Base-by-base conservation (phyloP, 2,329 filamentous ascomycete species). In the Cytospora piceae region DNA sequence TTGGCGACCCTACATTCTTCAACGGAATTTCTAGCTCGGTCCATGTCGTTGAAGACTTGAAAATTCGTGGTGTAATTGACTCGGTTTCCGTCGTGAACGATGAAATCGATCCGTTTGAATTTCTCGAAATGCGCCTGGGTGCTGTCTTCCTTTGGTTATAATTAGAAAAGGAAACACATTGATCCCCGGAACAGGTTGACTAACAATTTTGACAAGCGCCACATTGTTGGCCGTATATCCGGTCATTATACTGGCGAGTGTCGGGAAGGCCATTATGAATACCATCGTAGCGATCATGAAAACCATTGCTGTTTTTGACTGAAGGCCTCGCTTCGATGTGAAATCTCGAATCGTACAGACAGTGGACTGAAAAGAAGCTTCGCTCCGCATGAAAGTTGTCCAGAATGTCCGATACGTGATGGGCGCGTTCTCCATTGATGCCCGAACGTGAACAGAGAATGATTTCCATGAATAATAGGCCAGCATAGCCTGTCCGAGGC, bases 351-450 rank as follows among this genome's bases (percentile, higher is more conserved):
- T 6, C 4, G 73, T 31, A 22, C 64, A 63, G 9, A 62, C 67
- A 1, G 63, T 69, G 6, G 73, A 72, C 14, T 29, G 64, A 0
- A 73, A 17, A 1, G 67, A 68, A 4, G 73, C 70, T 3, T 70
- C 65, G 0, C 64, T 52, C 24, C 72, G 61, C 20, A 75, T 67
- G 46, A 71, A 74, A 3, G 71, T 58, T 0, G 67, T 61, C 58
- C 69, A 71, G 61, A 72, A 76, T 4, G 70, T 70, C 1, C 70
- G 53, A 49, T 74, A 75, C 1, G 74, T 74, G 6, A 75, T 62
- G 1, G 73, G 71, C 0, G 56, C 39, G 1, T 64, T 61, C 42
- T 70, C 65, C 68, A 75, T 75, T 0, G 71, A 72, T 2, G 70
- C 64, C 9, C 70, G 68, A 2, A 73, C 62, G 27, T 74, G 74